Conservation (phyloP, 306 rosid genomes). For the Trifolium fragiferum region DNA sequence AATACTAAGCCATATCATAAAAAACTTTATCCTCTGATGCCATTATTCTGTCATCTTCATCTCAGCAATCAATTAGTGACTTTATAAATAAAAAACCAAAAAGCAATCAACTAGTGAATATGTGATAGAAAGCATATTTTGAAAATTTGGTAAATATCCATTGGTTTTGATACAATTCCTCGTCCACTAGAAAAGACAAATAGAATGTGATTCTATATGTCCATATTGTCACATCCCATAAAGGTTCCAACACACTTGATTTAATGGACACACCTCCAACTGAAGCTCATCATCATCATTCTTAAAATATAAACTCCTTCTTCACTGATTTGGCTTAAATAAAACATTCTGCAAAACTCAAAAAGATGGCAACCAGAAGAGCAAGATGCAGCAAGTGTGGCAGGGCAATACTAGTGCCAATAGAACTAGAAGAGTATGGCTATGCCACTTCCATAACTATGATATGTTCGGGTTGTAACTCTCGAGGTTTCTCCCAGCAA, state of each 20-base stretch:
- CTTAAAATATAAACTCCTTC: neutral
- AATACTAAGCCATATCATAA: neutral
- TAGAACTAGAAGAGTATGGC: conserved; percentile 20
- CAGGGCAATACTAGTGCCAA: conserved; percentile 38
- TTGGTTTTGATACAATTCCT: conserved; percentile 12
- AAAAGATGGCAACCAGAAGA: conserved; percentile 44
- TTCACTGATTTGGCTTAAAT: neutral
- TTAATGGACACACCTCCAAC: conserved; percentile 18
- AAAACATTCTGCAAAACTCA: neutral
- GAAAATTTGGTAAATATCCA: neutral
- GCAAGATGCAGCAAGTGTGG: conserved; percentile 42
- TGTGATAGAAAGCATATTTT: neutral
- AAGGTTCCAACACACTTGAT: conserved; percentile 5
- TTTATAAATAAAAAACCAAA: neutral
- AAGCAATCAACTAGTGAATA: neutral
- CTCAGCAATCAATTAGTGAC: conserved; percentile 6
- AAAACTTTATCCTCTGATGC: neutral
- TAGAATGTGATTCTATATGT: conserved; percentile 46
- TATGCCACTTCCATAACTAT: conserved; percentile 18
- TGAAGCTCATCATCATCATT: conserved; percentile 1
- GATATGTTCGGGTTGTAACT: conserved; percentile 36
- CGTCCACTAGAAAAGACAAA: conserved; percentile 27
- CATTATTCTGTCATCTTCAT: neutral
- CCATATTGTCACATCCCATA: neutral
- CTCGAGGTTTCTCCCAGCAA: neutral